A percentile compares a stretch with the other conserved stretches of the same genome.
Evolutionary conservation across 2,329 filamentous ascomycete genomes (phyloP).

Genomic region (Colletotrichum aenigma): DNA sequence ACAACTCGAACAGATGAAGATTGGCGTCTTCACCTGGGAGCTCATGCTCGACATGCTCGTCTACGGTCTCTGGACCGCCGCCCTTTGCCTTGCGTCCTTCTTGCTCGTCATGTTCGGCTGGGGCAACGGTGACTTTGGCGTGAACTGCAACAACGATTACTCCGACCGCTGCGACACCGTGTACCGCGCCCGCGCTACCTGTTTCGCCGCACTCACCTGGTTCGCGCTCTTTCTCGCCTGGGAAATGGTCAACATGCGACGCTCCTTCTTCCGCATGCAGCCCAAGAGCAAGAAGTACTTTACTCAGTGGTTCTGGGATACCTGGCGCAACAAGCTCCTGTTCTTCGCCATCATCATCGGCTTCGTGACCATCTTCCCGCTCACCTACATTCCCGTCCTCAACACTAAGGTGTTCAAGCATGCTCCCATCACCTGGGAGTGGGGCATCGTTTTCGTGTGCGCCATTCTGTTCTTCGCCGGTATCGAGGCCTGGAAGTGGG

Average conservation of each 20-base stretch:
- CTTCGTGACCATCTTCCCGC: constrained; percentile 50
- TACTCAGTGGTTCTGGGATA: constrained; percentile 68
- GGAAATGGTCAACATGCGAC: constrained; percentile 75
- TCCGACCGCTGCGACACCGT: constrained; percentile 59
- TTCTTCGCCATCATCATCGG: constrained; percentile 62
- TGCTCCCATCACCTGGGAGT: constrained; percentile 63
- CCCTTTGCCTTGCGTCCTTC: constrained; percentile 59
- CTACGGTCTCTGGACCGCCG: constrained; percentile 71
- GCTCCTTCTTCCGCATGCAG: constrained; percentile 76
- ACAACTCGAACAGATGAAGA: constrained; percentile 30
- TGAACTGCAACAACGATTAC: constrained; percentile 63
- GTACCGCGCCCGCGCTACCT: constrained; percentile 73
- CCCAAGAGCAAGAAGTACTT: constrained; percentile 64
- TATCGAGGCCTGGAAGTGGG: constrained; percentile 63
- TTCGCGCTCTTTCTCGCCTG: constrained; percentile 76
- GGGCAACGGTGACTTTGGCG: constrained; percentile 58
- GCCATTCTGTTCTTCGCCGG: constrained; percentile 62
- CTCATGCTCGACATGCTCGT: constrained; percentile 69
- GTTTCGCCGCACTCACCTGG: constrained; percentile 76
- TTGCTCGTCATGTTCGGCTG: constrained; percentile 54
- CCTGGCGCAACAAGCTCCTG: constrained; percentile 75
- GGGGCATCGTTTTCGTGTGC: constrained; percentile 61
- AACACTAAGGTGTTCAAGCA: constrained; percentile 64
- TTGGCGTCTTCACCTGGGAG: constrained; percentile 69
- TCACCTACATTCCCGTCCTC: constrained; percentile 62